Conservation (phyloP, 2,329 filamentous ascomycete genomes). For the Helotiales sp. region DNA sequence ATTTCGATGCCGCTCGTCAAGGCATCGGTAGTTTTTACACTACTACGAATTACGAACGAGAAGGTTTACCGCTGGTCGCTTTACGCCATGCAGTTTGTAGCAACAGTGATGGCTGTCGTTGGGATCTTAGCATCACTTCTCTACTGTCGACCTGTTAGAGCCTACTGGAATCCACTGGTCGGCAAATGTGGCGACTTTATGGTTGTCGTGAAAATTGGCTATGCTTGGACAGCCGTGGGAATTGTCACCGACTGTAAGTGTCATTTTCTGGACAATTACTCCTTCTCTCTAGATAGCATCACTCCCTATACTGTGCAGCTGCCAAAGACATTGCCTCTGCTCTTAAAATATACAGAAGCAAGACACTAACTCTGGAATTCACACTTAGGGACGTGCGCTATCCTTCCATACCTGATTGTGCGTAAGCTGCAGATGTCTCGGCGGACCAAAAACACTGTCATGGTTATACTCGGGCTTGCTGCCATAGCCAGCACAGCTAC, state of each 20-base stretch:
- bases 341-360: no score
- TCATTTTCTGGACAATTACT: no score
- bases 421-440: slow-evolving; percentile 40
- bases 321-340: no score
- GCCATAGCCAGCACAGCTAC: slow-evolving; percentile 28
- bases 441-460: slow-evolving; percentile 37
- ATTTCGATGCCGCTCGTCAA: slow-evolving; percentile 7
- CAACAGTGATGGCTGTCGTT: background rate
- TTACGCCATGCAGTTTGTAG: slow-evolving; percentile 4
- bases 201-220: slow-evolving; percentile 34
- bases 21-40: slow-evolving; percentile 5
- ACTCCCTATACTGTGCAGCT: no score
- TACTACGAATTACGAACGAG: slow-evolving; percentile 5
- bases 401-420: slow-evolving; percentile 40
- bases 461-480: slow-evolving; percentile 29
- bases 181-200: slow-evolving; percentile 29
- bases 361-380: no score
- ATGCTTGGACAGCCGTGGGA: slow-evolving; percentile 39
- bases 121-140: slow-evolving; percentile 4
- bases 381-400: slow-evolving; percentile 38
- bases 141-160: slow-evolving; percentile 3
- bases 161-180: slow-evolving; percentile 7
- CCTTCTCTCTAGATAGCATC: no score
- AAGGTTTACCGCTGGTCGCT: slow-evolving; percentile 7
- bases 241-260: slow-evolving; percentile 40